Evolutionary conservation across 2,329 filamentous ascomycete genomes (phyloP), one percentile per base, ranked within the genome.

Genomic region (Botrytis sinoallii): DNA sequence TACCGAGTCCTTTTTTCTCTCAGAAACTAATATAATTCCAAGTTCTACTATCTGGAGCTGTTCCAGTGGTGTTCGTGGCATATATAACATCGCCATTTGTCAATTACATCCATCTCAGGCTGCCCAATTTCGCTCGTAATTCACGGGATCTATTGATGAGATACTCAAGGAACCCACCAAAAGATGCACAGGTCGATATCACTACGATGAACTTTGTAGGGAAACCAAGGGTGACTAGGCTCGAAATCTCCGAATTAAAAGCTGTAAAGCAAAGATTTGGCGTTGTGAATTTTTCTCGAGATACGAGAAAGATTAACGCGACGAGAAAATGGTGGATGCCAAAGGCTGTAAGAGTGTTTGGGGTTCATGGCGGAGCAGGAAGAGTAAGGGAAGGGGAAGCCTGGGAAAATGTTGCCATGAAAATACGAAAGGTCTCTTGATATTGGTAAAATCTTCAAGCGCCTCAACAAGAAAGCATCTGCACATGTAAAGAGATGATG

Each of bases 81-180:
- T 91, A 90, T 81, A 87, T 87, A 65, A 89, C 91, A 2, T 85
- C 88, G 0, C 92, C 93, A 4, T 93, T 92, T 79, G 92, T 95
- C 12, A 89, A 90, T 59, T 90, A 90, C 79, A 86, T 96, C 74
- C 89, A 92, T 81, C 83, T 96, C 68, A 87, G 88, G 35, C 85
- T 95, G 2, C 93, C 93, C 0, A 81, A 85, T 0, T 88, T 87
- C 77, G 92, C 91, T 25, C 88, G 92, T 63, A 82, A 85, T 57
- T 92, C 90, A 0, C 87, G 86, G 48, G 83, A 86, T 42, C 82
- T 86, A 68, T 83, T 92, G 35, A 82, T 86, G 74, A 85, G 86
- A 44, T 82, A 79, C 72, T 91, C 88, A 79, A 82, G 87, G 46
- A 82, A 79, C 65, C 81, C 88, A 2, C 85, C 88, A 1, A 79